Base-by-base conservation (phyloP, 2,329 filamentous ascomycete species). In the Colletotrichum tropicicola region DNA sequence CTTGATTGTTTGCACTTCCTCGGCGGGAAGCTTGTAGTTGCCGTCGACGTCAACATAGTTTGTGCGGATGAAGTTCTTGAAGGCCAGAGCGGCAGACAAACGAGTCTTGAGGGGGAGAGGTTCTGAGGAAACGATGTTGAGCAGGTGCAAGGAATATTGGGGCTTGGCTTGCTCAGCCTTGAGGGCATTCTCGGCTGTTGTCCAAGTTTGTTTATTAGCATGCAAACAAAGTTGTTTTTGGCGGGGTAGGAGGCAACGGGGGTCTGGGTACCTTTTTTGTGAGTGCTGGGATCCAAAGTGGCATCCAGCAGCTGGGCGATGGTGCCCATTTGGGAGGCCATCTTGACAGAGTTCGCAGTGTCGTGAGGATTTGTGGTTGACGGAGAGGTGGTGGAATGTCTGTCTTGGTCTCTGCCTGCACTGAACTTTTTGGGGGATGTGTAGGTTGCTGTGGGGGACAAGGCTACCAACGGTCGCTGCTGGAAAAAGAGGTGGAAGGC, bases 31-130 rank as follows among this genome's bases (percentile, higher is more conserved):
- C 80, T 94, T 96, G 84, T 99, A 96, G 78, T 92, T 91, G 75
- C 96, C 94, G 80, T 98, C 92, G 75, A 97, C 95, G 78, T 98
- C 93, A 9, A 93, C 92, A 89, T 97, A 99, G 83, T 94, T 96
- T 75, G 92, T 89, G 78, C 92, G 92, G 74, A 99, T 94, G 79
- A 97, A 97, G 83, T 99, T 99, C 82, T 99, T 99, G 87, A 99
- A 99, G 82, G 92, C 96, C 65, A 99, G 86, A 27, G 96, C 93
- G 73, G 92, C 93, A 6, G 95, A 89, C 43, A 99, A 89, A 68
- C 96, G 90, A 66, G 92, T 96, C 72, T 92, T 95, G 69, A 85
- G 80, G 41, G 93, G 90, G 68, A 91, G 87, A 43, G 86, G 82
- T 61, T 90, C 87, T 70, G 91, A 89, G 68, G 92, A 93, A 73